Percentiles rank a stretch among this genome's conserved stretches.
These are phyloP conservation scores for Solanum pinnatisectum DNA, from an alignment of 257 asterid genomes.

Conservation along the genomic window DNA sequence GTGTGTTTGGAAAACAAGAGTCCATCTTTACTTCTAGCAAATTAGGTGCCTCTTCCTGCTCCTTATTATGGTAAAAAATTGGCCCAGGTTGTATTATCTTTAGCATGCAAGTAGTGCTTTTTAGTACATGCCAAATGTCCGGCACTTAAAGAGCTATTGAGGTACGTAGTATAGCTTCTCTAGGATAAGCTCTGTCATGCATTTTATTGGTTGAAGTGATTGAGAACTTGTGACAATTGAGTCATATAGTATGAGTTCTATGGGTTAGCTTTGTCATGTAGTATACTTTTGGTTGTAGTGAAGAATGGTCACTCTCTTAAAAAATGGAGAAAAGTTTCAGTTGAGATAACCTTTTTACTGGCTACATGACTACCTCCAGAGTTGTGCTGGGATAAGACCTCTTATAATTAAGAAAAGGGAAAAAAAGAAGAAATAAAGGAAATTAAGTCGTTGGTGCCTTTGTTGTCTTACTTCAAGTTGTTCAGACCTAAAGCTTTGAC, in stretches of 20 bases:
- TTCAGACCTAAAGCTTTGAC: not conserved
- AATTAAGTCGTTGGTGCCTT: not conserved
- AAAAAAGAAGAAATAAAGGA: not conserved
- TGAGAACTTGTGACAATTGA: not conserved
- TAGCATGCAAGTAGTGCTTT: not conserved
- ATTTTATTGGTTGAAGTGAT: not conserved
- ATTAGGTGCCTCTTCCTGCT: not conserved
- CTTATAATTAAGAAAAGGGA: not conserved
- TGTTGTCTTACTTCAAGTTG: not conserved
- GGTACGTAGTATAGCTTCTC: not conserved
- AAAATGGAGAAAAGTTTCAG: not conserved
- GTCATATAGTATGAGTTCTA: not conserved
- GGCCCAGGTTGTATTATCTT: not conserved
- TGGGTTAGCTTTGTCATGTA: not conserved
- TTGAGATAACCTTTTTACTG: not conserved
- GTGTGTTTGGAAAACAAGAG: not conserved
- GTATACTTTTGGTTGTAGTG: not conserved
- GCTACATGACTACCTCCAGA: not conserved
- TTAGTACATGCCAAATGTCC: not conserved
- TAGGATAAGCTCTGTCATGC: not conserved
- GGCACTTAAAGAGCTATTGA: not conserved
- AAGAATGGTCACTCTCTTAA: not conserved
- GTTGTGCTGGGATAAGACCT: not conserved
- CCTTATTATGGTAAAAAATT: not conserved
- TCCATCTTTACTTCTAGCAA: not conserved